Base-by-base conservation (phyloP, 805 yeast genomes). In the Kuraishia piskuri region DNA sequence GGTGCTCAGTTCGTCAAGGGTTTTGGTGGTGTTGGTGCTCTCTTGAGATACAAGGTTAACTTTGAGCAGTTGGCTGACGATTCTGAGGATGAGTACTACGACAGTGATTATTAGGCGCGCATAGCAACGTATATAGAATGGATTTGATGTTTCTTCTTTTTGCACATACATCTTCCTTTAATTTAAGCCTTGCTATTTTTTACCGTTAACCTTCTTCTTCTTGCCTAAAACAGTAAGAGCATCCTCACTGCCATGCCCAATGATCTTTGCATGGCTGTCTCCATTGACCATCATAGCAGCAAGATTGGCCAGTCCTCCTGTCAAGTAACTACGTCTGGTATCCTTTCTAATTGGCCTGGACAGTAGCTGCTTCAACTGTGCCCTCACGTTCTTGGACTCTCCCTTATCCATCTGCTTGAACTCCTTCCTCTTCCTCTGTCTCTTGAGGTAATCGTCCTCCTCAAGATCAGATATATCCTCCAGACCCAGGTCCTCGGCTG, bases 1-100 rank as follows among this genome's bases (percentile, higher is more conserved):
- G 99, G 99, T 78, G 96, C 98, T 49, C 99, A 94, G 76, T 94
- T 94, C 72, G 95, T 87, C 56, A 86, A 84, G 63, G 99, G 99
- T 56, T 94, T 94, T 67, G 99, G 99, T 86, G 99, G 99, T 75
- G 82, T 94, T 60, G 99, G 99, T 70, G 97, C 97, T 55, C 69
- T 94, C 63, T 77, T 94, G 69, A 90, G 99, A 76, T 94, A 94
- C 74, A 90, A 90, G 73, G 94, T 94, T 62, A 94, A 94, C 76
- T 94, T 94, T 65, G 99, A 94, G 70, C 97, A 90, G 77, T 80
- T 94, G 67, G 87, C 76, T 52, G 96, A 90, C 52, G 97, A 89
- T 54, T 77, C 84, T 55, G 96, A 89, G 58, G 97, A 91, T 66
- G 96, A 89, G 69, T 90, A 83, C 70, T 90, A 83, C 70, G 86